These are phyloP conservation scores for Tylopilus intermedius DNA, from an alignment of 768 basidiomycete species.

Conservation along the genomic window DNA sequence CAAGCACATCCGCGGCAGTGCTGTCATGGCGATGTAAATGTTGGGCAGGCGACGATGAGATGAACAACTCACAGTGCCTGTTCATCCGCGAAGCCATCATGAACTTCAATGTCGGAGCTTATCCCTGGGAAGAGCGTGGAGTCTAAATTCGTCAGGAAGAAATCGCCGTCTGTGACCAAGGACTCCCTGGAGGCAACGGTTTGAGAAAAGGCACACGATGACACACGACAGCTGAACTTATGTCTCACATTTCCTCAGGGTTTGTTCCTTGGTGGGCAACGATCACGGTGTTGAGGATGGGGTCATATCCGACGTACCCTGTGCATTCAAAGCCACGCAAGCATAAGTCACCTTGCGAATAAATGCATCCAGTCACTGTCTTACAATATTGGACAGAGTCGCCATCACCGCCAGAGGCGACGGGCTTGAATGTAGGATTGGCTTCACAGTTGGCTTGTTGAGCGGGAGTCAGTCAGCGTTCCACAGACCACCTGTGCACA, in stretches of 20 bases:
- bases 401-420: conserved; percentile 47
- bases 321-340: not conserved
- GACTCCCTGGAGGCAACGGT: conserved; percentile 24
- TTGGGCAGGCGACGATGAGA: not conserved
- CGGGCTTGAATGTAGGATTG: conserved; percentile 43
- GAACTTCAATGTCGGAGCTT: conserved; percentile 36
- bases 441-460: conserved; percentile 41
- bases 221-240: not conserved
- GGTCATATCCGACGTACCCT: conserved; percentile 56
- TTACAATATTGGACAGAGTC: conserved; percentile 39
- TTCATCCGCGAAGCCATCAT: conserved; percentile 42
- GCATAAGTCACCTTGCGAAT: not conserved
- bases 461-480: not conserved
- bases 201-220: not conserved
- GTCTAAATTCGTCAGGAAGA: conserved; percentile 33
- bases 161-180: conserved; percentile 39
- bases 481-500: not conserved
- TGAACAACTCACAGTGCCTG: conserved; percentile 39
- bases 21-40: conserved; percentile 18
- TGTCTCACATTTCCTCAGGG: conserved; percentile 26
- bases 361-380: not conserved
- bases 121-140: conserved; percentile 49
- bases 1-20: conserved; percentile 37
- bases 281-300: conserved; percentile 33
- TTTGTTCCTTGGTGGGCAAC: conserved; percentile 37